Evolutionary conservation across 1,284 basidiomycete species (phyloP), one percentile per base, ranked within the genome.

Genomic region (Austroboletus niveus): DNA sequence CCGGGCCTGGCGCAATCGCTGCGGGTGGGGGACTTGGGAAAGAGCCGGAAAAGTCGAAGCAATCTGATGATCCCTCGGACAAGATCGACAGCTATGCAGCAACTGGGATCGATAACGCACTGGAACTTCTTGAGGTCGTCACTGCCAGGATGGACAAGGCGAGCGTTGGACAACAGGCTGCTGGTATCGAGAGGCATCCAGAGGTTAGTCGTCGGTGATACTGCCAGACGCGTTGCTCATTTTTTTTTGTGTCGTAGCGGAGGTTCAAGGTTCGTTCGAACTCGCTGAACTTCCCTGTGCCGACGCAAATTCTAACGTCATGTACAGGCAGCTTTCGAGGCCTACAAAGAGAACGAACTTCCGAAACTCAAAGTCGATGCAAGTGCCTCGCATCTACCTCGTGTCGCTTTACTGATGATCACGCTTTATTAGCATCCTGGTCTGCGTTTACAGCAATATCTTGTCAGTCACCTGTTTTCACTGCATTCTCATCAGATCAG

Each of bases 61-160:
- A 30, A 40, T n/a, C 55, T 38, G 14, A 12, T 22, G 24, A 41
- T 40, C 1, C 56, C 54, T 27, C 45, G n/a, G 74, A 74, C 53
- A 76, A 80, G 52, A 70, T 79, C 10, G 83, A 91, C 69, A 85
- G 85, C 63, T 92, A 82, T 69, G 71, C 82, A 11, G 96, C 95
- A 7, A 89, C 87, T 20, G 95, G 94, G 12, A 80, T 98, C 50
- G 95, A 99, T 66, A 91, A 94, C 66, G 94, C 93, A 9, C 70
- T 99, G 45, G 95, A 97, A 70, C 80, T 97, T 54, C 72, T 98
- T 60, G 87, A 90, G 53, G 79, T 96, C 3, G 93, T 96, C 11
- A 96, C 84, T 47, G 90, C 92, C 8, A 94, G 91, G 77, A 87
- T 85, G 76, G 94, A 98, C 71, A 97, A 95, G 72, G 92, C 92